phyloP scores from a whole-genome alignment of 352 stramenopile genomes.

The Phytophthora colocasiae region DNA sequence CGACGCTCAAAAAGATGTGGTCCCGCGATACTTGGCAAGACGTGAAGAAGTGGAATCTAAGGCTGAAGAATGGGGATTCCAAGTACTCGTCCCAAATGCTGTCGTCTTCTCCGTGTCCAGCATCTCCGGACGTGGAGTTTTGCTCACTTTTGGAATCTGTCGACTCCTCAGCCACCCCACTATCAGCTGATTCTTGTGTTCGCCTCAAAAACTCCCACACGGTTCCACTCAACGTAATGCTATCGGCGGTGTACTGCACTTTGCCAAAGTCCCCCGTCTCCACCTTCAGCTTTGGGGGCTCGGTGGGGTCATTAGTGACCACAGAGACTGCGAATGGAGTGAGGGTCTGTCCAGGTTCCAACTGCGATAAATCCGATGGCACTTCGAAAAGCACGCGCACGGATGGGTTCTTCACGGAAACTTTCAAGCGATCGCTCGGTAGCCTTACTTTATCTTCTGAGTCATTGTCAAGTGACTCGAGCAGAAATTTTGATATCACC shows the following conservation, averaged over 20 bases:
- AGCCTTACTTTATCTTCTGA: slow-evolving; percentile 21
- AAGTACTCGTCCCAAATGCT: slow-evolving; percentile 73
- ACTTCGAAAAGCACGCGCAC: slow-evolving; percentile 74
- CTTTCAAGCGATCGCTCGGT: slow-evolving; percentile 53
- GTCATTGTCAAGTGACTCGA: slow-evolving; percentile 20
- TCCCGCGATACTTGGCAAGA: slow-evolving; percentile 78
- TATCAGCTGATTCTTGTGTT: slow-evolving; percentile 38
- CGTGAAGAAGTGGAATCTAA: slow-evolving; percentile 77
- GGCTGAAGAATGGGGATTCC: slow-evolving; percentile 67
- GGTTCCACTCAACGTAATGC: slow-evolving; percentile 53
- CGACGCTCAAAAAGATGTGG: slow-evolving; percentile 76
- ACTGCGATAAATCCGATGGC: slow-evolving; percentile 43
- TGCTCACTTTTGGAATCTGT: background rate
- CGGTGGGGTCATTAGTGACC: slow-evolving; percentile 46
- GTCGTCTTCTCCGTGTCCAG: slow-evolving; percentile 9
- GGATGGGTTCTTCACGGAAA: slow-evolving; percentile 70
- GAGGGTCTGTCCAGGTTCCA: slow-evolving; percentile 51
- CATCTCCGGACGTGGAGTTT: background rate
- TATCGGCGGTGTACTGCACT: slow-evolving; percentile 70
- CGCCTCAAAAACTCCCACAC: slow-evolving; percentile 58
- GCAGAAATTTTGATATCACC: slow-evolving; percentile 65
- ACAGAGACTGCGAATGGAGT: slow-evolving; percentile 63
- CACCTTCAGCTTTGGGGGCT: slow-evolving; percentile 54
- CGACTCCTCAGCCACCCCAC: background rate
- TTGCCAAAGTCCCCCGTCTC: slow-evolving; percentile 77